phyloP scores from a whole-genome alignment of 345 rosid genomes.

The Anastatica hierochuntica region DNA sequence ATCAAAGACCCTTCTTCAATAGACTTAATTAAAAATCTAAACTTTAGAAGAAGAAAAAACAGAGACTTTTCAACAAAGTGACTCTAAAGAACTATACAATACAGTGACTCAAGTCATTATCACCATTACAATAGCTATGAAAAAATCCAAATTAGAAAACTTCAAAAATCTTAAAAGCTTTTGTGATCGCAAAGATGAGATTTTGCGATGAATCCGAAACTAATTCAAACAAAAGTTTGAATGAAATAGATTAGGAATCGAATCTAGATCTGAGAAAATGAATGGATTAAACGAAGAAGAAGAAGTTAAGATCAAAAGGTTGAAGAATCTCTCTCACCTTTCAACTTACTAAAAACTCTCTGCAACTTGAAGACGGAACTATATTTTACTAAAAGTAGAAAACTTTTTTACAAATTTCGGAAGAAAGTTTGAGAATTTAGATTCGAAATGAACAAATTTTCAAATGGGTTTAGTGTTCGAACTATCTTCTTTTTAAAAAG shows the following conservation, averaged over 20 bases:
- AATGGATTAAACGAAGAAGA: slow-evolving; percentile 14
- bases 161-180: too few relatives aligned
- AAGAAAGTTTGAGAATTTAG: slow-evolving; percentile 21
- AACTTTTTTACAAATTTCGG: slow-evolving; percentile 9
- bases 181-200: too few relatives aligned
- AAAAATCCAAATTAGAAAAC: not conserved
- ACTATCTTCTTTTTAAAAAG: slow-evolving; percentile 12
- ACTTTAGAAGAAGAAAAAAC: too few relatives aligned
- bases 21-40: too few relatives aligned
- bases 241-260: not conserved
- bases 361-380: slow-evolving; percentile 15
- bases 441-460: slow-evolving; percentile 10
- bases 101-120: too few relatives aligned
- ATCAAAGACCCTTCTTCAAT: slow-evolving; percentile 2
- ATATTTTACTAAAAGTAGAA: slow-evolving; percentile 26
- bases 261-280: slow-evolving; percentile 21
- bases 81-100: too few relatives aligned
- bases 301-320: too few relatives aligned
- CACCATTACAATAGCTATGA: too few relatives aligned
- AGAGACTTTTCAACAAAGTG: too few relatives aligned
- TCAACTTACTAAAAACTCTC: slow-evolving; percentile 20
- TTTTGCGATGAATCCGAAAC: too few relatives aligned
- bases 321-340: slow-evolving; percentile 20
- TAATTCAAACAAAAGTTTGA: too few relatives aligned
- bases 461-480: slow-evolving; percentile 8